A percentile compares a stretch with the other conserved stretches of the same genome.
phyloP scores from a whole-genome alignment of 163 green algal species.

The Trebouxiophyceae sp. region DNA sequence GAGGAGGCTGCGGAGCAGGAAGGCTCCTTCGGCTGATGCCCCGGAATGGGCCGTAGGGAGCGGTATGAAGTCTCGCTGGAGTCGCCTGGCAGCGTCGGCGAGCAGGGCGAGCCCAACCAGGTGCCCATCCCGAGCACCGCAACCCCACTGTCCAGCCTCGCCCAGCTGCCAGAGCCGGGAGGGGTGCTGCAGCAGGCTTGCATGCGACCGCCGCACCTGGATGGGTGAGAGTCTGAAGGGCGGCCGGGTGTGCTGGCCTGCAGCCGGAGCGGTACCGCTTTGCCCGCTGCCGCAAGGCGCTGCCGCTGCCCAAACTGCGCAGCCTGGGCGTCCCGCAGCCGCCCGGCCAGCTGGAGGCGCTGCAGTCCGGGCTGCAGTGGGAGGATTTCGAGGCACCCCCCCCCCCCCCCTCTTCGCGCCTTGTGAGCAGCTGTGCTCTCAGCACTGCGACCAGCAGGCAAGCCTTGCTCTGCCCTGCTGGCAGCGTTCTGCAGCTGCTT shows the following conservation, averaged over 20 bases:
- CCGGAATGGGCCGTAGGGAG: too few species aligned
- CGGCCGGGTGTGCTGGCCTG: conserved; percentile 3
- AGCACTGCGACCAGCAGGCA: too few species aligned
- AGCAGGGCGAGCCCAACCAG: too few species aligned
- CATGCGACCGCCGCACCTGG: not conserved
- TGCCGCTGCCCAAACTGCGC: conserved; percentile 44
- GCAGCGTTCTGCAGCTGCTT: too few species aligned
- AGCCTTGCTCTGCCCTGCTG: too few species aligned
- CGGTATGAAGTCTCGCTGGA: too few species aligned
- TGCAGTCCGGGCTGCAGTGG: conserved; percentile 58
- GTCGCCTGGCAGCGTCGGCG: too few species aligned
- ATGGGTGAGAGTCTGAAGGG: not conserved
- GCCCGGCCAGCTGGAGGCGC: conserved; percentile 34
- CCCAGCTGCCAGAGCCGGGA: not conserved
- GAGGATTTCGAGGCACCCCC: conserved; percentile 67
- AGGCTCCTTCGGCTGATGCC: too few species aligned
- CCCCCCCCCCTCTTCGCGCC: not conserved
- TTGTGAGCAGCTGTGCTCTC: too few species aligned
- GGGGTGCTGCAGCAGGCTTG: not conserved
- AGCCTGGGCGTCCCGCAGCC: conserved; percentile 61
- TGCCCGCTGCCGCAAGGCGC: conserved; percentile 41
- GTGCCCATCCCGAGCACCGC: too few species aligned
- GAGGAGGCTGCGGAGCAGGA: too few species aligned
- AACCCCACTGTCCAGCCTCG: not conserved
- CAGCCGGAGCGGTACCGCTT: conserved; percentile 57